Base-by-base conservation (phyloP, 2,329 filamentous ascomycete genomes). In the Diaporthe sp. region DNA sequence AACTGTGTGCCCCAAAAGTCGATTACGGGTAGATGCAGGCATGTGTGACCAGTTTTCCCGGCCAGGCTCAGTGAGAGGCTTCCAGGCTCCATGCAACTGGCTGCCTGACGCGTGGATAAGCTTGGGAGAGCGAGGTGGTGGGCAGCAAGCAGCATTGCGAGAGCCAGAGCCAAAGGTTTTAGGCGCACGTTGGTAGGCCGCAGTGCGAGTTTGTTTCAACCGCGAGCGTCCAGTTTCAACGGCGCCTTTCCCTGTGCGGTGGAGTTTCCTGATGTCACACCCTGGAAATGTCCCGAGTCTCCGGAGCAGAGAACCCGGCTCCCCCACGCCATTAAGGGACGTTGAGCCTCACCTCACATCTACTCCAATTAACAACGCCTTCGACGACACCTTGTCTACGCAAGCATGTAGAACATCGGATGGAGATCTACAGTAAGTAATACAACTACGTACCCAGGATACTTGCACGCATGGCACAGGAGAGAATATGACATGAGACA, bases 241-340 rank as follows among this genome's bases (percentile, higher is more conserved):
- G 44, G 46, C 44, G 44, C 44, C 44, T 53, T 53, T 68, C 62
- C 62, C 62, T 51, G 61, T 68, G 62, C 44, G 44, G 62, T 68
- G 62, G 62, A 51, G 44, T 68, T 68, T 15, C 65, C 46, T 68
- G 31, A 28, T 68, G 65, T 68, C 46, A 53, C 62, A 53, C 44
- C 31, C 46, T 68, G 65, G 65, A 68, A 68, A 68, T 68, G 37
- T 70, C 65, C 65, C 65, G 65, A 70, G 65, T 22, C 31, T 55
- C 65, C 65, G 65, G 65, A 70, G 49, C 49, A 55, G n/a, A 55
- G 44, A 70, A 70, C 49, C 65, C 65, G 34, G 65, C 51, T 34
- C 65, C 37, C 65, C 65, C 65, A 39, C 65, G 42, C 62, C 62
- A 10, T 39, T 39, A 8, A 25, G 46, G n/a, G 46, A 53, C 49